Base-by-base conservation (phyloP, 768 basidiomycete species). In the Phanerochaete carnosa region DNA sequence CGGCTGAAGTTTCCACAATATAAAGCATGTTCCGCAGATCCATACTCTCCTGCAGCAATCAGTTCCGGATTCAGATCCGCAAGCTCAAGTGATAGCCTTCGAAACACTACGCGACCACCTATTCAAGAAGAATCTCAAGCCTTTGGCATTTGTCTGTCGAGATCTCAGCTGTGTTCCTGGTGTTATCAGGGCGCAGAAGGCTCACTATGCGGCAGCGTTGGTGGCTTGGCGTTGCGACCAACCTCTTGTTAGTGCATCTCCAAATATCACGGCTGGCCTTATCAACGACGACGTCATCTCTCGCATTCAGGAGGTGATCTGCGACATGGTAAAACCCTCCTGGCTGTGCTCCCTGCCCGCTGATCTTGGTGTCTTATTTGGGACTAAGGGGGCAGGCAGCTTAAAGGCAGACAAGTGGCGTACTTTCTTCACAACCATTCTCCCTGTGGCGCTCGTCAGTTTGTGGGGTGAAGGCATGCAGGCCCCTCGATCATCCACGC, bases 381-480 rank as follows among this genome's bases (percentile, higher is more conserved):
- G 67, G 0, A 61, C 46, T 1, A 52, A 49, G 22, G 49, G 29
- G 0, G 50, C 57, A 0, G 69, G 69, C 4, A 68, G 61, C 25
- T 65, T 67, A 22, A 69, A 58, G 11, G 69, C 69, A 1, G 67
- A 67, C 35, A 53, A 66, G 46, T 80, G 77, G 79, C 67, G 68
- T 19, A 68, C 66, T 0, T 60, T 76, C 8, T 71, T 73, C 22
- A 67, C 68, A 0, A 51, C 77, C 16, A 65, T 77, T 55, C 68
- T 79, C 28, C 73, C 73, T 2, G 65, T 75, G n/a, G 74, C 77
- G 1, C 65, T 80, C 2, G 65, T 70, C 22, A 66, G 73, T 1
- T 66, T 79, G 0, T 79, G 78, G 78, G 69, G 73, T 22, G 32
- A 23, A 46, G 39, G 43, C 19, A 7, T 52, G 50, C 8, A n/a